Evolutionary conservation across 179 eudicot species (phyloP).

Genomic region (Heliamphora pulchella): DNA sequence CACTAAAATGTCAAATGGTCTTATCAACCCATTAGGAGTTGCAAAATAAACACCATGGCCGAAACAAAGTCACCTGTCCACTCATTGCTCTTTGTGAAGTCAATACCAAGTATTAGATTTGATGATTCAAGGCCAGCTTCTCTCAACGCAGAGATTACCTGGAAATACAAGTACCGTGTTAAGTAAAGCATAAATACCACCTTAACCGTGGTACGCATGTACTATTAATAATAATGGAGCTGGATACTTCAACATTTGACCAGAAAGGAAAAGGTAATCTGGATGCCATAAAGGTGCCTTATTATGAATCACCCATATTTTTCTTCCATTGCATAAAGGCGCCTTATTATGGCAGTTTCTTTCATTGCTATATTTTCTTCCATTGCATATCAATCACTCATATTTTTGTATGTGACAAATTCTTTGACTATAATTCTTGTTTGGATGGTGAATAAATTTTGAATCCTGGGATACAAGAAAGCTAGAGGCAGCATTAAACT

Average conservation of each 20-base stretch:
- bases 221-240: not conserved
- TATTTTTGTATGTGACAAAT: not conserved
- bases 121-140: conserved; percentile 92
- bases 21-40: conserved; percentile 3
- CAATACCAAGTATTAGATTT: conserved; percentile 74
- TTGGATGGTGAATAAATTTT: not conserved
- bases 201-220: not conserved
- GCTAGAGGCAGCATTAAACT: no score
- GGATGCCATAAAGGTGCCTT: not conserved
- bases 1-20: conserved; percentile 12
- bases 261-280: not conserved
- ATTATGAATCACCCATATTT: not conserved
- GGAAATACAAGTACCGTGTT: conserved; percentile 15
- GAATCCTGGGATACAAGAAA: no score
- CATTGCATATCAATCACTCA: not conserved
- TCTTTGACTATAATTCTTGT: not conserved
- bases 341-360: not conserved
- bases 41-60: not conserved
- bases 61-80: conserved; percentile 56
- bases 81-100: conserved; percentile 89
- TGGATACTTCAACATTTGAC: not conserved
- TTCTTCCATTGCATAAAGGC: not conserved
- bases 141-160: conserved; percentile 66
- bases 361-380: not conserved
- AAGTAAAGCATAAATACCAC: not conserved